Evolutionary conservation across 106 monocot species (phyloP), one percentile per base, ranked within the genome.

Genomic region (Amphibolis antarctica): DNA sequence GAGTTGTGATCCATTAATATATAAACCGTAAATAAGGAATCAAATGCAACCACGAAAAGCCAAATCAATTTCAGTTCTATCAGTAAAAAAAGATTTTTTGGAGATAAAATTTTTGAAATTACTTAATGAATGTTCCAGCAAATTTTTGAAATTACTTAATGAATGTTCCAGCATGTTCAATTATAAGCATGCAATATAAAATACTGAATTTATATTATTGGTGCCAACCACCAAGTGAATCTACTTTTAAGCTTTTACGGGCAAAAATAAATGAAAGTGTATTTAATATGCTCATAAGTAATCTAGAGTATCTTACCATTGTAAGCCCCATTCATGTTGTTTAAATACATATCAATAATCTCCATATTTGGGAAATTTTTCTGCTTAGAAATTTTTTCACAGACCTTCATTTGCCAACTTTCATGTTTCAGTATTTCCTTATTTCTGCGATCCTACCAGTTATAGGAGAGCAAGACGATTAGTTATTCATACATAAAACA

Each of bases 351-450:
- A 15, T 71, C 72, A 65, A 87, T 85, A 42, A 98, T 87, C 59
- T 82, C 78, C 53, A 55, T 77, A 53, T 87, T 87, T 60, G 96
- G 96, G 72, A 98, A 98, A 63, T 82, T 81, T 11, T 72, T 18
- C 69, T 78, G 70, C n/a, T 74, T 68, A 43, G 84, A 80, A 73
- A 98, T 85, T 59, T 42, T 98, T 59, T 85, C 61, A 51, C 89
- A 98, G 20, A 79, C 48, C 68, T 79, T 90, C 10, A 86, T 75
- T 79, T 70, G 76, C 98, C 98, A 98, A 66, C 67, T 98, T 75
- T 87, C 77, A 61, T 75, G 74, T 62, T 77, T 86, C 53, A 72
- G 85, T 26, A 73, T 75, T 71, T 80, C 84, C 74, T 87, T 98
- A 42, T 30, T 31, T 63, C 61, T 59, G 27, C 70, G 80, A 55